Percentiles rank a stretch among this genome's conserved stretches.
Evolutionary conservation across 2,329 filamentous ascomycete species (phyloP).

Genomic region (Curvularia hawaiiensis): DNA sequence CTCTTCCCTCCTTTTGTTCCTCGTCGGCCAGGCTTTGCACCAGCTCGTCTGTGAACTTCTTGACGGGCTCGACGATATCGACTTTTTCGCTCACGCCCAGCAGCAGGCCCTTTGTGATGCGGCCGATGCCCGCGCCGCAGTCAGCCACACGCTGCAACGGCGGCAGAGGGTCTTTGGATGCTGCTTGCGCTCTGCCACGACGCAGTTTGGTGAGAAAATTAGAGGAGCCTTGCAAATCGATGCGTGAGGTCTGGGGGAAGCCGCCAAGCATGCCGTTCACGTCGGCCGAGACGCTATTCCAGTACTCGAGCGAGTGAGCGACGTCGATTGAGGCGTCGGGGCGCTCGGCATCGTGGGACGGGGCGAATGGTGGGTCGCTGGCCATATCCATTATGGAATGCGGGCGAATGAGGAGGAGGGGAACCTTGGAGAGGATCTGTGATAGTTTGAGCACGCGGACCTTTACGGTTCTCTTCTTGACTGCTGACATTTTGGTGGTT

Average conservation of each 20-base stretch:
- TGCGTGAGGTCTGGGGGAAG: constrained; percentile 69
- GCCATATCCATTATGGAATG: constrained; percentile 35
- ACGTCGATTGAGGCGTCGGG: constrained; percentile 54
- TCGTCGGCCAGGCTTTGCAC: constrained; percentile 30
- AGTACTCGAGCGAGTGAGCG: constrained; percentile 55
- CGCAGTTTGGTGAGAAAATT: constrained; percentile 71
- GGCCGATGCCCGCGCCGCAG: constrained; percentile 75
- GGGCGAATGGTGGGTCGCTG: constrained; percentile 26
- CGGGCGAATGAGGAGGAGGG: neutral
- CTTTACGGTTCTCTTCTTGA: neutral
- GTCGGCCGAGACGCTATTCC: constrained; percentile 58
- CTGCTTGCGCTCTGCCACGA: constrained; percentile 31
- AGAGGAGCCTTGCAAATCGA: constrained; percentile 73
- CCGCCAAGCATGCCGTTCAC: constrained; percentile 81
- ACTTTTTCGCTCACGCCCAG: constrained; percentile 70
- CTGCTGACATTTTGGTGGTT: constrained; percentile 1
- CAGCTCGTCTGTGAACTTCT: constrained; percentile 75
- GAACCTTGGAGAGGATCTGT: constrained; percentile 7
- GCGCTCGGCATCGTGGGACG: constrained; percentile 25
- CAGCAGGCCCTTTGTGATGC: constrained; percentile 81
- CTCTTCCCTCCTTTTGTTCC: constrained; percentile 36
- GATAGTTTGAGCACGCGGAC: constrained; percentile 6
- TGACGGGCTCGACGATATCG: constrained; percentile 84
- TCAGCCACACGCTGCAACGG: constrained; percentile 57
- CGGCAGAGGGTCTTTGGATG: constrained; percentile 29